Conservation (phyloP, 2,329 filamentous ascomycete genomes). For the Juglanconis juglandina region DNA sequence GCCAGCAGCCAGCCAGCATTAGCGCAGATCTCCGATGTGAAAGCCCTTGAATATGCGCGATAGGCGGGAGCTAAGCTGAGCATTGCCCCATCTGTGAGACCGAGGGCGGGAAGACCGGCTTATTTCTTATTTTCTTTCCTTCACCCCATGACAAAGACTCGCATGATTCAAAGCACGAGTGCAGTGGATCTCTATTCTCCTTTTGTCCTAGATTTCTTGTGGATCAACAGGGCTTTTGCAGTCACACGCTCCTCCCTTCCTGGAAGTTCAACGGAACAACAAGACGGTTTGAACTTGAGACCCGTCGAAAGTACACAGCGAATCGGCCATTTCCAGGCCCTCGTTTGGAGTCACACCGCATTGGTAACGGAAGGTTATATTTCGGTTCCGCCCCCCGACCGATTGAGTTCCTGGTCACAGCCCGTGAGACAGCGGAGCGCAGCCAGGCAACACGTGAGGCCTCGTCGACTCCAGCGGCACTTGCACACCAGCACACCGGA, state of each 20-base stretch:
- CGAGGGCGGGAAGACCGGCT: background rate
- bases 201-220: no score
- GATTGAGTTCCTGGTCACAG: background rate
- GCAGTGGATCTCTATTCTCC: no score
- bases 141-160: no score
- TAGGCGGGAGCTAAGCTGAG: background rate
- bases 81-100: background rate
- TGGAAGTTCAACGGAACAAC: no score
- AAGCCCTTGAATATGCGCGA: background rate
- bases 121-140: background rate
- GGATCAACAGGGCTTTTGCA: no score
- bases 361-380: background rate
- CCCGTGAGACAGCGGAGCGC: background rate
- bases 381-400: background rate
- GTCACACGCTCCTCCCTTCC: no score
- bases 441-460: background rate
- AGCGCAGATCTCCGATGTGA: background rate
- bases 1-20: background rate
- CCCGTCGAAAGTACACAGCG: no score
- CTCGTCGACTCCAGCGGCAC: background rate
- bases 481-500: background rate
- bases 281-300: no score
- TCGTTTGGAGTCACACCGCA: background rate
- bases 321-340: no score
- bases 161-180: no score